Conservation (phyloP, 306 rosid species). For the Rosa rugosa region DNA sequence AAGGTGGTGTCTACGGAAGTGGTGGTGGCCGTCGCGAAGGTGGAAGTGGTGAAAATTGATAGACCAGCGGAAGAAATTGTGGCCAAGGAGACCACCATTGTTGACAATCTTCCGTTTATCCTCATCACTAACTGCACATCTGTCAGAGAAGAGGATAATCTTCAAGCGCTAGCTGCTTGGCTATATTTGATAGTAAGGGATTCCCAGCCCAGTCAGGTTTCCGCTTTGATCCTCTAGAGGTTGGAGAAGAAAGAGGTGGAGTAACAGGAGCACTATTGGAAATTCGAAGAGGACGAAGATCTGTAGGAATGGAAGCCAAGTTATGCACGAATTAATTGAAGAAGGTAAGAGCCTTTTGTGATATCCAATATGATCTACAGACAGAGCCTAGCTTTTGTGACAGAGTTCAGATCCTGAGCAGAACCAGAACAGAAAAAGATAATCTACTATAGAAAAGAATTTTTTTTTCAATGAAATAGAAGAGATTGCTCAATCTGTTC, state of each 20-base stretch:
- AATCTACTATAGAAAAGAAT: background rate
- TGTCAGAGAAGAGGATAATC: conserved; percentile 88
- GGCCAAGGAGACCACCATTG: conserved; percentile 17
- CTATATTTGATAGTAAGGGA: conserved; percentile 63
- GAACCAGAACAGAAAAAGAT: conserved; percentile 7
- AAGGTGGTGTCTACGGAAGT: too few species aligned
- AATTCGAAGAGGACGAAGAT: conserved; percentile 83
- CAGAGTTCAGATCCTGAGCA: conserved; percentile 12
- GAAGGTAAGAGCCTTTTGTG: conserved; percentile 73
- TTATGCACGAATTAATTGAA: conserved; percentile 82
- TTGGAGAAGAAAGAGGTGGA: conserved; percentile 94
- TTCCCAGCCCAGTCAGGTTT: conserved; percentile 79
- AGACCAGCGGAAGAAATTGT: too few species aligned
- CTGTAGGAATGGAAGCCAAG: conserved; percentile 71
- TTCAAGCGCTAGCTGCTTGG: conserved; percentile 81
- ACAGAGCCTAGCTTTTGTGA: too few species aligned
- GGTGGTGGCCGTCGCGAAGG: too few species aligned
- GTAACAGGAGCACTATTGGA: conserved; percentile 94
- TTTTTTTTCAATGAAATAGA: background rate
- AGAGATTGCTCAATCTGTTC: too few species aligned
- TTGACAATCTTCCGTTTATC: conserved; percentile 77
- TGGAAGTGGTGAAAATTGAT: too few species aligned
- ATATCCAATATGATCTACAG: background rate
- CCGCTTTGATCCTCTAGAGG: conserved; percentile 75
- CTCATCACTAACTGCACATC: conserved; percentile 89